phyloP scores from a whole-genome alignment of 2,329 filamentous ascomycete species.

The Fusarium nelsonii region DNA sequence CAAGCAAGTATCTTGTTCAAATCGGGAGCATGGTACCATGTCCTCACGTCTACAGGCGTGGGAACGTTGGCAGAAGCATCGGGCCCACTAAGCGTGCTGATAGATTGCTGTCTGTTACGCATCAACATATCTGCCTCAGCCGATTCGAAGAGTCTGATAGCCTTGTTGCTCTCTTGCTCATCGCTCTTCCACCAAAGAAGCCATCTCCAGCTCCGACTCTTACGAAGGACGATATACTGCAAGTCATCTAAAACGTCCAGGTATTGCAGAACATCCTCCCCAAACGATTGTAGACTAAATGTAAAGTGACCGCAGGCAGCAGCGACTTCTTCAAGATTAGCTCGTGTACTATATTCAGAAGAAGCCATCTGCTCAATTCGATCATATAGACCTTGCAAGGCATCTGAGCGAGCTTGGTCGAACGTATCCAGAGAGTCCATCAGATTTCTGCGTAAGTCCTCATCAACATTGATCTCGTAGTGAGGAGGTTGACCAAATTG shows the following conservation, averaged over 20 bases:
- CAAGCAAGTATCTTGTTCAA: conserved; percentile 40
- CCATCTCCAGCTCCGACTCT: conserved; percentile 81
- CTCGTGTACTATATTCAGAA: conserved; percentile 74
- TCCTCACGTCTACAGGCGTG: conserved; percentile 1
- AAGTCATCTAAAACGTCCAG: conserved; percentile 87
- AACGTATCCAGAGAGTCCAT: conserved; percentile 89
- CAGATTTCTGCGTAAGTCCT: conserved; percentile 86
- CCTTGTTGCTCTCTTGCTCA: conserved; percentile 23
- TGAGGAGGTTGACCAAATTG: conserved; percentile 50
- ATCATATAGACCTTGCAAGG: conserved; percentile 82
- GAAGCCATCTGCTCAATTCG: conserved; percentile 72
- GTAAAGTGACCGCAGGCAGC: conserved; percentile 97
- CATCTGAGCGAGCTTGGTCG: conserved; percentile 90
- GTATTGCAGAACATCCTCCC: conserved; percentile 86
- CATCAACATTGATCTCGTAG: conserved; percentile 67
- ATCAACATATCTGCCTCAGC: conserved; percentile 39
- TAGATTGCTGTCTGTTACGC: conserved; percentile 1
- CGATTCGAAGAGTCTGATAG: conserved; percentile 57
- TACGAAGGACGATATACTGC: conserved; percentile 75
- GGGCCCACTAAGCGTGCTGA: neutral
- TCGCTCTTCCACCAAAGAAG: conserved; percentile 76
- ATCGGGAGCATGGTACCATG: conserved; percentile 29
- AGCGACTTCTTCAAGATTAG: conserved; percentile 91
- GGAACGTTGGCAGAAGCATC: conserved; percentile 2
- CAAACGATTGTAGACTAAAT: conserved; percentile 89